Conservation (phyloP, 2,329 filamentous ascomycete genomes). For the Albifimbria verrucaria region DNA sequence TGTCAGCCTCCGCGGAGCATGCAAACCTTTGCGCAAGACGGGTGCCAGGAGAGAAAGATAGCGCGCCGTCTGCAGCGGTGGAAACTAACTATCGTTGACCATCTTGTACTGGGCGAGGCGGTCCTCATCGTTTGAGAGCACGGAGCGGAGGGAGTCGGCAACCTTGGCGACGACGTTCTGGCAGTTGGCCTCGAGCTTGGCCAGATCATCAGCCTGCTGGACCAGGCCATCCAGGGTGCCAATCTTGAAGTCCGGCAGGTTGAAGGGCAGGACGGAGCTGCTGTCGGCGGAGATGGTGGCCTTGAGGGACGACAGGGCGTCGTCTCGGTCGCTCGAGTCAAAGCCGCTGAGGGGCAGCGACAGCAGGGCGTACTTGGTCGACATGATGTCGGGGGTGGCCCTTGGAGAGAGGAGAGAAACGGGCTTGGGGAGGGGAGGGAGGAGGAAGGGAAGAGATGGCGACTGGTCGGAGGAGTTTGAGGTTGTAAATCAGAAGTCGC, state of each 20-base stretch:
- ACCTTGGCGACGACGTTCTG: constrained; percentile 85
- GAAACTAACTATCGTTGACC: constrained; percentile 86
- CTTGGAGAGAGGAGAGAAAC: too few species aligned
- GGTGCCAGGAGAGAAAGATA: constrained; percentile 8
- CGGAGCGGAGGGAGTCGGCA: constrained; percentile 74
- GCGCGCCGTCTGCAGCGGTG: too few species aligned
- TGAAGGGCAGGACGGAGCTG: constrained; percentile 72
- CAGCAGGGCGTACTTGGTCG: constrained; percentile 75
- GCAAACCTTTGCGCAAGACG: background rate
- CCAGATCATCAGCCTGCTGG: constrained; percentile 91
- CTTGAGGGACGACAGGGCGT: constrained; percentile 74
- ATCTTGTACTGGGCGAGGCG: constrained; percentile 84
- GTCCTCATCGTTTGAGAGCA: constrained; percentile 81
- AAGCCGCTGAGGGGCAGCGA: constrained; percentile 87
- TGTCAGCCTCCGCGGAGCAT: constrained; percentile 17
- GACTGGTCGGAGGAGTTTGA: background rate
- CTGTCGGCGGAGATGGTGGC: constrained; percentile 70
- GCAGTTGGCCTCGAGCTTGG: constrained; percentile 79
- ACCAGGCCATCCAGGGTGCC: constrained; percentile 93
- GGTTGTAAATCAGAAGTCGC: constrained; percentile 8
- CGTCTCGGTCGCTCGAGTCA: constrained; percentile 73
- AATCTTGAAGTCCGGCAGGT: constrained; percentile 94
- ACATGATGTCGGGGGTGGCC: constrained; percentile 37
- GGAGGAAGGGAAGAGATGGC: constrained; percentile 5
- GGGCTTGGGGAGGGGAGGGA: too few species aligned